phyloP scores from a whole-genome alignment of 2,329 filamentous ascomycete species.

The Aspergillus sojae region DNA sequence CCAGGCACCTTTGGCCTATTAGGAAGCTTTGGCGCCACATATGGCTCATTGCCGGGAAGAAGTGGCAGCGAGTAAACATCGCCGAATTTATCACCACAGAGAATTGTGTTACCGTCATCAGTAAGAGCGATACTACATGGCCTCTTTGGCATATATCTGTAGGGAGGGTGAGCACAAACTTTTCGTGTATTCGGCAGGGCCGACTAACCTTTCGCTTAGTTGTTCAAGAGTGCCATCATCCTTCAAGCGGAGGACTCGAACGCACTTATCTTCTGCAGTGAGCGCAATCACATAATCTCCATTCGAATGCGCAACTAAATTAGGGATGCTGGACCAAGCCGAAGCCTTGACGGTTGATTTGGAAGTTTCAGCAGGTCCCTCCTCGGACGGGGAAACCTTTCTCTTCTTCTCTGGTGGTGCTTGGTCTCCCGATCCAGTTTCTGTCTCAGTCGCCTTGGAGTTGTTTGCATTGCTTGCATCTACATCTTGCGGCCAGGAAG shows the following conservation, averaged over 20 bases:
- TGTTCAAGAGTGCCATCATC: slow-evolving; percentile 63
- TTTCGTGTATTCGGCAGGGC: not conserved
- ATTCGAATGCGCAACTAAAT: slow-evolving; percentile 65
- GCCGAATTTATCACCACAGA: slow-evolving; percentile 93
- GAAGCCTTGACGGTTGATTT: slow-evolving; percentile 19
- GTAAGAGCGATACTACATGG: slow-evolving; percentile 76
- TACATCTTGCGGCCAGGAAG: slow-evolving; percentile 58
- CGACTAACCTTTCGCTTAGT: slow-evolving; percentile 69
- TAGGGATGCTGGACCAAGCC: slow-evolving; percentile 65
- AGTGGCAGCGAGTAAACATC: slow-evolving; percentile 91
- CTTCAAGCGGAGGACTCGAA: slow-evolving; percentile 77
- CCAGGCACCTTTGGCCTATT: slow-evolving; percentile 50
- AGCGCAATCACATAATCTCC: slow-evolving; percentile 73
- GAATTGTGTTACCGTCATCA: slow-evolving; percentile 69
- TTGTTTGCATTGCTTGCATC: slow-evolving; percentile 31
- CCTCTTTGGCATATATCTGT: slow-evolving; percentile 83
- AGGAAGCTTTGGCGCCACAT: slow-evolving; percentile 39
- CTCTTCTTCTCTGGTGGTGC: slow-evolving; percentile 49
- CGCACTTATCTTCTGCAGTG: slow-evolving; percentile 87
- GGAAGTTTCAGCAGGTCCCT: slow-evolving; percentile 18
- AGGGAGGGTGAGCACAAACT: slow-evolving; percentile 14
- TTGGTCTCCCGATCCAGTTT: slow-evolving; percentile 31
- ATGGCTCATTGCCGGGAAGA: slow-evolving; percentile 44
- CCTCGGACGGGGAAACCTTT: slow-evolving; percentile 40
- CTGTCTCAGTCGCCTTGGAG: slow-evolving; percentile 21